Evolutionary conservation across 805 yeast species (phyloP).

Genomic region (Candida peoriensis): DNA sequence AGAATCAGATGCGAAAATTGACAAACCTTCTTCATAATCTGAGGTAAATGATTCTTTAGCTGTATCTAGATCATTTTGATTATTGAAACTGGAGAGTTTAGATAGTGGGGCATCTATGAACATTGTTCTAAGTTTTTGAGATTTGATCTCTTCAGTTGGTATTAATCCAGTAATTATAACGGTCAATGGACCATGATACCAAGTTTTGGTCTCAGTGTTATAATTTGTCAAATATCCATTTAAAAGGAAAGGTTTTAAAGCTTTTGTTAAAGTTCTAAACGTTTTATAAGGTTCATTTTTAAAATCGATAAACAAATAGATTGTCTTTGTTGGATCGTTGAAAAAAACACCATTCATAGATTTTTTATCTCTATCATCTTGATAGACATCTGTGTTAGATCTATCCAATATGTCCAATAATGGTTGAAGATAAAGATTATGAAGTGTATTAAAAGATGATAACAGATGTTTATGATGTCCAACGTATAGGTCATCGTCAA

Average conservation of each 20-base stretch:
- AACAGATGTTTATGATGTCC: slow-evolving; percentile 55
- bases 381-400: slow-evolving; percentile 9
- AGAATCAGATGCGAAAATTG: slow-evolving; percentile 41
- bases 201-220: slow-evolving; percentile 29
- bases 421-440: slow-evolving; percentile 48
- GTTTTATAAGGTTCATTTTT: slow-evolving; percentile 46
- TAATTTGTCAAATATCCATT: slow-evolving; percentile 46
- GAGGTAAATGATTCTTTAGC: slow-evolving; percentile 5
- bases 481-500: slow-evolving; percentile 41
- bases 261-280: slow-evolving; percentile 39
- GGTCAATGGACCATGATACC: slow-evolving; percentile 51
- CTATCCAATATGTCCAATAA: slow-evolving; percentile 40
- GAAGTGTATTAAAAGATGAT: slow-evolving; percentile 38
- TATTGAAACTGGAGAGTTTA: no score
- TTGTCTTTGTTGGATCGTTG: slow-evolving; percentile 42
- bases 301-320: slow-evolving; percentile 60
- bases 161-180: slow-evolving; percentile 63
- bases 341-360: slow-evolving; percentile 20
- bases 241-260: slow-evolving; percentile 43
- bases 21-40: slow-evolving; percentile 15
- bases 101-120: slow-evolving; percentile 40
- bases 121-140: slow-evolving; percentile 7
- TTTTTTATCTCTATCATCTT: neutral
- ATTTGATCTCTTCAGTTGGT: slow-evolving; percentile 37
- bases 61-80: no score